Evolutionary conservation across 2,329 filamentous ascomycete genomes (phyloP).

Genomic region (Chaetomiaceae sp.): DNA sequence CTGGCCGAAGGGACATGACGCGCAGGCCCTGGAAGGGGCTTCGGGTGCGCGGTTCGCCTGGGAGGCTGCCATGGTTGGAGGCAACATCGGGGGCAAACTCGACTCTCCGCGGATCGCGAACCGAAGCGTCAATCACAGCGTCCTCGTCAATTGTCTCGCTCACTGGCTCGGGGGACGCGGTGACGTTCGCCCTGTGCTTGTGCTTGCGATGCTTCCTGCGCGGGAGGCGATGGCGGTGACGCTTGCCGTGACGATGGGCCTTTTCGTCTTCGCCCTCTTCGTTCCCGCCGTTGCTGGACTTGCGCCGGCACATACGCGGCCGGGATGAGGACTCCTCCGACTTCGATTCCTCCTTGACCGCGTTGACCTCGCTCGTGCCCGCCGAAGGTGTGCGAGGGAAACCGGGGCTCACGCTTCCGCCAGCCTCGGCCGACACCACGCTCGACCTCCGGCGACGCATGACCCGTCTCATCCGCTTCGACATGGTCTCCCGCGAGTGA

Average conservation of each 20-base stretch:
- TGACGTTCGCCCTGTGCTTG: constrained; percentile 36
- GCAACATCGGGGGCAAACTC: constrained; percentile 43
- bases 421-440: constrained; percentile 42
- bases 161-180: constrained; percentile 25
- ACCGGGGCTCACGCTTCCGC: constrained; percentile 43
- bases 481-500: constrained; percentile 55
- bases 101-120: constrained; percentile 48
- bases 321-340: constrained; percentile 36
- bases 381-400: constrained; percentile 37
- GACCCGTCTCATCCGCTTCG: constrained; percentile 68
- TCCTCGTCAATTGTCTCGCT: constrained; percentile 30
- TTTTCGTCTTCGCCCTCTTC: constrained; percentile 43
- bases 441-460: constrained; percentile 75
- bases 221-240: constrained; percentile 31
- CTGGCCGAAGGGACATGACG: constrained; percentile 55
- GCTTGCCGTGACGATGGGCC: constrained; percentile 28
- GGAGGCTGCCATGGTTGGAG: constrained; percentile 22
- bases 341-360: constrained; percentile 32
- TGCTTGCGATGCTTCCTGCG: constrained; percentile 37
- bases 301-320: constrained; percentile 28
- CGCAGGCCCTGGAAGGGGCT: constrained; percentile 51
- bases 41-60: constrained; percentile 26
- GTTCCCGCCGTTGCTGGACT: constrained; percentile 29
- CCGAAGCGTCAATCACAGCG: constrained; percentile 17
- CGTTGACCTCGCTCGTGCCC: constrained; percentile 31